phyloP scores from a whole-genome alignment of 2,329 filamentous ascomycete species.

The Botrytis elliptica region DNA sequence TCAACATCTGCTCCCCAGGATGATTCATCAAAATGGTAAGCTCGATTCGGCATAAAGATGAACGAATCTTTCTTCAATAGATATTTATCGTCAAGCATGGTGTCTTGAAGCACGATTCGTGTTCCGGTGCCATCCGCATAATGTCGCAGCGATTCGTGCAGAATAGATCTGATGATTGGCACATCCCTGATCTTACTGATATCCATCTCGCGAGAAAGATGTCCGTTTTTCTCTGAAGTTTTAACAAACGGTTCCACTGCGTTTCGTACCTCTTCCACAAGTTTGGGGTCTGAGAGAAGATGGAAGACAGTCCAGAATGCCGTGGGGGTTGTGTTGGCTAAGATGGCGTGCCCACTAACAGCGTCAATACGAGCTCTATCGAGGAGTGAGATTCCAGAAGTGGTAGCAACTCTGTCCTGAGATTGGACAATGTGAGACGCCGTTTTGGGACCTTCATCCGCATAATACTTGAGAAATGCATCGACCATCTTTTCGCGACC shows the following conservation, averaged over 20 bases:
- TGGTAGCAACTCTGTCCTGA: not conserved
- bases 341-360: not conserved
- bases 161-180: not conserved
- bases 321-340: slow-evolving; percentile 4
- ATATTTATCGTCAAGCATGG: not conserved
- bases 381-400: not conserved
- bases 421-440: slow-evolving; percentile 4
- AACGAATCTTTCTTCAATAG: slow-evolving; percentile 8
- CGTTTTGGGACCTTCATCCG: not conserved
- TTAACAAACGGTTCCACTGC: not conserved
- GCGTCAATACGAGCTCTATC: slow-evolving; percentile 2
- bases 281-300: not conserved
- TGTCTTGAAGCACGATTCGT: not conserved
- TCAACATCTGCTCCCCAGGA: not conserved
- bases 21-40: not conserved
- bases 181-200: not conserved
- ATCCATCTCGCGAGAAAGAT: not conserved
- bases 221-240: not conserved
- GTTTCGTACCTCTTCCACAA: not conserved
- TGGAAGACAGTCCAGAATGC: slow-evolving; percentile 5
- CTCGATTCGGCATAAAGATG: not conserved
- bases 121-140: not conserved
- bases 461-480: slow-evolving; percentile 5
- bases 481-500: not conserved
- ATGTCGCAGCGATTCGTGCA: not conserved